A percentile compares a stretch with the other conserved stretches of the same genome.
These are phyloP conservation scores for Fusarium redolens DNA, from an alignment of 2,329 filamentous ascomycete species.

Conservation along the genomic window DNA sequence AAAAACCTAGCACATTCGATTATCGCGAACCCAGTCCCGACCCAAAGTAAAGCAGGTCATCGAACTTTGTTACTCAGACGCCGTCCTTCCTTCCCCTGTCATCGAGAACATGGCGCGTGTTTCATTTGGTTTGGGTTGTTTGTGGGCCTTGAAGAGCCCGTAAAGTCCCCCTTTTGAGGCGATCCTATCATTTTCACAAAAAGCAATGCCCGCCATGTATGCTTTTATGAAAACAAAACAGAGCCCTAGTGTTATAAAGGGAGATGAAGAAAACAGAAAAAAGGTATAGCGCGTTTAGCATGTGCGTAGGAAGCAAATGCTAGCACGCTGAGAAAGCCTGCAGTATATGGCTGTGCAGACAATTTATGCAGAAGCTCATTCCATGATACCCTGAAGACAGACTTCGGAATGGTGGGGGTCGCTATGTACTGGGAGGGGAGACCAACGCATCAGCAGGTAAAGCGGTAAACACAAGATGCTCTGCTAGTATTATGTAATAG, in stretches of 20 bases:
- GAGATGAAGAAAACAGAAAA: slow-evolving; percentile 13
- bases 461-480: slow-evolving; percentile 25
- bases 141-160: not conserved
- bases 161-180: not conserved
- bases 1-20: slow-evolving; percentile 26
- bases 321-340: slow-evolving; percentile 2
- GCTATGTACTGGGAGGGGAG: slow-evolving; percentile 5
- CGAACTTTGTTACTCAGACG: slow-evolving; percentile 26
- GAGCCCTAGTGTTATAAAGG: slow-evolving; percentile 21
- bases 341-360: slow-evolving; percentile 6
- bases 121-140: slow-evolving; percentile 11
- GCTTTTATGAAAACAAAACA: slow-evolving; percentile 16
- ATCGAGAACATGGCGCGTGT: slow-evolving; percentile 13
- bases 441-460: slow-evolving; percentile 9
- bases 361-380: slow-evolving; percentile 8
- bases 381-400: not conserved
- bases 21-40: slow-evolving; percentile 23
- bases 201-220: slow-evolving; percentile 19
- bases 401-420: not conserved
- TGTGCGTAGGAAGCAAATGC: slow-evolving; percentile 2
- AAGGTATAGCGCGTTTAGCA: not conserved
- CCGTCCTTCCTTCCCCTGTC: slow-evolving; percentile 3
- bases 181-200: not conserved
- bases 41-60: slow-evolving; percentile 14
- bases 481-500: slow-evolving; percentile 38